Evolutionary conservation across 2,329 filamentous ascomycete species (phyloP), one percentile per base, ranked within the genome.

Genomic region (Talaromyces sp.): DNA sequence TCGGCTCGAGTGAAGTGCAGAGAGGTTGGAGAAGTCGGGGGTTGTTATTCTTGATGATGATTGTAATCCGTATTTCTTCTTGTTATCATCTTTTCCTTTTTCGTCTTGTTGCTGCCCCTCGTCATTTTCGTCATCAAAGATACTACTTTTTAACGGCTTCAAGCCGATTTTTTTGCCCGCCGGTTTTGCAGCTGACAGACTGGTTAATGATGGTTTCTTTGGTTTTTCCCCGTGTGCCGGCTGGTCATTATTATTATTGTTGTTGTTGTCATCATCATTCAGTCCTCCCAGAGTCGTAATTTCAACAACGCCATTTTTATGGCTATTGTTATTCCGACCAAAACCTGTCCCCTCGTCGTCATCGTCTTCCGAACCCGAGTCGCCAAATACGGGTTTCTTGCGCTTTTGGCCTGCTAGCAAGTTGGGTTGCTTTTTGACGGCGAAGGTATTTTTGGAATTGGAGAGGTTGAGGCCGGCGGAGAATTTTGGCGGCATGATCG

Each of bases 381-480:
- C 78, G 53, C 76, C 78, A 65, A 81, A 80, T 38, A 80, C 73
- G 13, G 74, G 73, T 62, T 77, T 78, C 68, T 80, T 81, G 62
- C 79, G 78, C 64, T 81, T 81, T 63, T 78, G 75, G 35, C 69
- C 69, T 13, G 70, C 63, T n/a, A 67, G 59, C 31, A 68, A 64
- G 21, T 69, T 68, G n/a, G 70, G 65, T 51, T 70, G 70, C 52
- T 31, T 51, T n/a, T 64, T 61, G 63, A 64, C 57, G 14, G 62
- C 61, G 43, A 66, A 62, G 29, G 53, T 50, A 38, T 46, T 60
- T 53, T 53, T 66, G 52, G 56, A 59, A 60, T 65, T 75, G 70
- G 73, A 62, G 14, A 79, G 64, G 50, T 76, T 80, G 21, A 81
- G 72, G n/a, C 78, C 78, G 63, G 73, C 73, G 1, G 73, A 73